Evolutionary conservation across 495 filamentous ascomycete genomes (phyloP), one percentile per base, ranked within the genome.

Genomic region (Penicillium maclennaniae): DNA sequence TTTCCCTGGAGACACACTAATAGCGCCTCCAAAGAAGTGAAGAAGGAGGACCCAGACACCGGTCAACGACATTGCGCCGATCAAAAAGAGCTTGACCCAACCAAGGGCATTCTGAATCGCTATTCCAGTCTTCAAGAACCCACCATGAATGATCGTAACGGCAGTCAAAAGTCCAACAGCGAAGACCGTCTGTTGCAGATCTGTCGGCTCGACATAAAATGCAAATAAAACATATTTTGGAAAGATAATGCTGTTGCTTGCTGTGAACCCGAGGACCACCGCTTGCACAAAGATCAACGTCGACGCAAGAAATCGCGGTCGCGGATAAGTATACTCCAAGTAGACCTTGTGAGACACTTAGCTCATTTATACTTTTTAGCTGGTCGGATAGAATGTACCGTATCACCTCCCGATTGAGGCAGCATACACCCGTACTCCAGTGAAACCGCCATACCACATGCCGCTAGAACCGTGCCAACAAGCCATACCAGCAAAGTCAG

Each of bases 351-450:
- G 26, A 31, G 42, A 4, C 16, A 36, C 12, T 58, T 61, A 58
- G 54, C 34, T 0, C n/a, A 23, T 23, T 23, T 31, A 25, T 9
- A 26, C 21, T 16, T 26, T 26, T 20, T 34, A 20, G 16, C 20
- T 38, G 41, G 42, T 16, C 23, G 15, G 38, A 38, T 20, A 16
- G 21, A 20, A 45, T 54, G 39, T 59, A 69, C 83, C 68, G 89
- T 90, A 38, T 82, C 77, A 17, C 86, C 87, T 2, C 87, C 86
- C 3, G 81, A 85, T 3, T 83, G 73, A 43, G 87, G 86, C 45
- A 88, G 68, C 84, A 88, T 87, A 61, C 80, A 86, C 0, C 87
- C 87, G 57, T 80, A 87, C 59, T 91, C 87, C 54, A 91, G 66
- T 7, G 72, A 77, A 0, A 91, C 73, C 2, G 77, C 72, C 17